A percentile compares a stretch with the other conserved stretches of the same genome.
These are phyloP conservation scores for Aspergillus unguis DNA, from an alignment of 2,329 filamentous ascomycete species.

Conservation along the genomic window DNA sequence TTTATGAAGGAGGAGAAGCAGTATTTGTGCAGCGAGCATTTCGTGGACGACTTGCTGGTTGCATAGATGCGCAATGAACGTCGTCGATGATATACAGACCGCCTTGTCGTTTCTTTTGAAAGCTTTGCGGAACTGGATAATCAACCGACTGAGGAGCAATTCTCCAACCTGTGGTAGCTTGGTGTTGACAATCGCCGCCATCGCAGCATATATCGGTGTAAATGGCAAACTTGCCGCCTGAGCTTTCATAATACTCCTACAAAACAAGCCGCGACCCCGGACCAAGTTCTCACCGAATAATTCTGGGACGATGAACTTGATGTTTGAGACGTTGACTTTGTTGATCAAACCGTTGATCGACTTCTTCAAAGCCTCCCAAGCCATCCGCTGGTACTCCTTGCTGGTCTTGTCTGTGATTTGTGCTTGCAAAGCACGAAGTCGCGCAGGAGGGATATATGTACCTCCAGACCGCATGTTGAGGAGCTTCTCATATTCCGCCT, in stretches of 20 bases:
- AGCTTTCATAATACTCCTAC: constrained; percentile 96
- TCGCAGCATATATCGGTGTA: constrained; percentile 91
- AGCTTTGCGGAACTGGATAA: constrained; percentile 91
- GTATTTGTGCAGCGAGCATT: constrained; percentile 86
- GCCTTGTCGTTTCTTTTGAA: constrained; percentile 97
- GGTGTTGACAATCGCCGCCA: constrained; percentile 95
- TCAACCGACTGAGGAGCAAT: constrained; percentile 75
- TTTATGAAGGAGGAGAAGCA: constrained; percentile 87
- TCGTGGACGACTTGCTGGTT: constrained; percentile 96
- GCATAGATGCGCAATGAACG: constrained; percentile 90
- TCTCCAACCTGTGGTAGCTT: constrained; percentile 95
- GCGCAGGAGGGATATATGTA: constrained; percentile 91
- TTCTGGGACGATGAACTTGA: constrained; percentile 95
- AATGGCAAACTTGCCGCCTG: constrained; percentile 94
- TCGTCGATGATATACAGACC: constrained; percentile 87
- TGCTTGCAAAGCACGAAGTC: constrained; percentile 85
- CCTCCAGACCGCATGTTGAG: constrained; percentile 90
- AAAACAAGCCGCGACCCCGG: constrained; percentile 86
- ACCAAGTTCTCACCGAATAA: constrained; percentile 93
- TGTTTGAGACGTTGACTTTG: constrained; percentile 97
- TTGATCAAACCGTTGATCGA: constrained; percentile 98
- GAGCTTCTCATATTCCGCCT: constrained; percentile 90
- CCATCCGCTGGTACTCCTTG: constrained; percentile 98
- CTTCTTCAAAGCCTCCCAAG: constrained; percentile 98
- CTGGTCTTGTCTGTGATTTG: constrained; percentile 95